Conservation (phyloP, 2,329 filamentous ascomycete species). For the Leptographium procerum region DNA sequence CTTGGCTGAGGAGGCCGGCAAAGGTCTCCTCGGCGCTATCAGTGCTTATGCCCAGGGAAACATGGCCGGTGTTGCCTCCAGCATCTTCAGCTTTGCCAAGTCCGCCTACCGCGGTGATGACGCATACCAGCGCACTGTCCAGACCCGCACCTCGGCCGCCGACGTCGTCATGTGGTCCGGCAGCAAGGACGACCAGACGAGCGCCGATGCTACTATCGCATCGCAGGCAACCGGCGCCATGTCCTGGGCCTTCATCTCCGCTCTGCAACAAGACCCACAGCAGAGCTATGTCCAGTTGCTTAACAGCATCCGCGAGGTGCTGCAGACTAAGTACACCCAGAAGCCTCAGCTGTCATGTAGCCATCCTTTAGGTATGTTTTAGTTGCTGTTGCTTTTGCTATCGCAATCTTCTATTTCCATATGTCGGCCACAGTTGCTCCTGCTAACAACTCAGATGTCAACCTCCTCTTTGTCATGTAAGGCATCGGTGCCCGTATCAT, state of each 20-base stretch:
- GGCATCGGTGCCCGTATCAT: not conserved
- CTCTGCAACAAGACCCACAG: conserved; percentile 83
- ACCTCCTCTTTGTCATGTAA: conserved; percentile 57
- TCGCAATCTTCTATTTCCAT: not conserved
- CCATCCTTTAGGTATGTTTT: conserved; percentile 91
- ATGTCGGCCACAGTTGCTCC: too few species aligned
- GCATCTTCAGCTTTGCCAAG: conserved; percentile 78
- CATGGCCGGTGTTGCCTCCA: conserved; percentile 66
- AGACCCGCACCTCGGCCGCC: conserved; percentile 85
- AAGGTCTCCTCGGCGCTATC: conserved; percentile 60
- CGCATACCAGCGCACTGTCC: conserved; percentile 63
- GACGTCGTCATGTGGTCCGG: conserved; percentile 98
- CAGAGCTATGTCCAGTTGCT: conserved; percentile 94
- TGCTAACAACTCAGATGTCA: conserved; percentile 38
- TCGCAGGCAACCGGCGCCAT: conserved; percentile 92
- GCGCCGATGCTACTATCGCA: conserved; percentile 79
- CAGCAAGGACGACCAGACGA: conserved; percentile 91
- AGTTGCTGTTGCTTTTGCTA: conserved; percentile 20
- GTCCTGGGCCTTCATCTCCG: conserved; percentile 92
- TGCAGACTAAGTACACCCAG: conserved; percentile 78
- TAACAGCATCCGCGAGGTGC: conserved; percentile 86
- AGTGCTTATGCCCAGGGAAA: conserved; percentile 75
- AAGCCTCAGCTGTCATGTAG: conserved; percentile 95
- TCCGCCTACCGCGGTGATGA: conserved; percentile 67
- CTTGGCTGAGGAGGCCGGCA: conserved; percentile 66